Evolutionary conservation across 305 asterid species (phyloP).

Genomic region (Stenogyne calaminthoides): DNA sequence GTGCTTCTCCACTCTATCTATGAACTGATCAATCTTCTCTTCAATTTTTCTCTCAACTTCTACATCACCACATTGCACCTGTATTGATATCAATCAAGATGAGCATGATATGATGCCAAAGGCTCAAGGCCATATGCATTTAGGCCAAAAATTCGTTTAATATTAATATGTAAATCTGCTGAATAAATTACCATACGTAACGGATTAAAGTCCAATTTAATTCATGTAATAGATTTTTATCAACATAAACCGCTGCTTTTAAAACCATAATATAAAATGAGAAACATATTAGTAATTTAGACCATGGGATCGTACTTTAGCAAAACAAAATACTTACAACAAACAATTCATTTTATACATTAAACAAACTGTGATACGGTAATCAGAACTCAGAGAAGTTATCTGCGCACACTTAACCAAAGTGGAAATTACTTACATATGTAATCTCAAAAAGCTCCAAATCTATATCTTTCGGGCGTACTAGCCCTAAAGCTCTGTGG

Average conservation of each 20-base stretch:
- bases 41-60: constrained; percentile 87
- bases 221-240: too few relatives aligned
- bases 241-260: too few relatives aligned
- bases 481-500: constrained; percentile 94
- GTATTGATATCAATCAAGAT: constrained; percentile 17
- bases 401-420: constrained; percentile 9
- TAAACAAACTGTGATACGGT: not conserved
- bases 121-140: not conserved
- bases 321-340: not conserved
- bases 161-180: not conserved
- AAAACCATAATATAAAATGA: too few relatives aligned
- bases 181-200: not conserved
- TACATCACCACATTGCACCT: too few relatives aligned
- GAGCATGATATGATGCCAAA: not conserved
- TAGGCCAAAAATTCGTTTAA: not conserved
- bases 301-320: not conserved
- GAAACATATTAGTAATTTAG: not conserved
- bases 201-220: not conserved
- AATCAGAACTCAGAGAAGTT: not conserved
- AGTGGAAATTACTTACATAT: constrained; percentile 55
- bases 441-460: constrained; percentile 95
- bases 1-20: constrained; percentile 91
- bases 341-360: not conserved
- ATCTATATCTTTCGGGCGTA: constrained; percentile 94
- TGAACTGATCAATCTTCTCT: constrained; percentile 83